A percentile compares a stretch with the other conserved stretches of the same genome.
phyloP scores from a whole-genome alignment of 345 rosid genomes.

The Citropsis articulata region DNA sequence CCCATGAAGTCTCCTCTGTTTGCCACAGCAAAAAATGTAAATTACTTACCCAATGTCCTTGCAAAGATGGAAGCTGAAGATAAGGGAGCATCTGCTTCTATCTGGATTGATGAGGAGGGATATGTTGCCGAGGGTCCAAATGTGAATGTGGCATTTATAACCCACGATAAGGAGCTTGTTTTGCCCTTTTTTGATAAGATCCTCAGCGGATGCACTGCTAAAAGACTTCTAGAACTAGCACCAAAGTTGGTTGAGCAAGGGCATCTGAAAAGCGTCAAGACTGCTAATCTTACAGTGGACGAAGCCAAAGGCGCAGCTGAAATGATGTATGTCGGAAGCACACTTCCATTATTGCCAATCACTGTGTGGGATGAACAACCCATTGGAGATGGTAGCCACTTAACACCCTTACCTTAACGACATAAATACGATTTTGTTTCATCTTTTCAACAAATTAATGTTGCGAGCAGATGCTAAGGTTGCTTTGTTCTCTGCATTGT shows the following conservation, averaged over 20 bases:
- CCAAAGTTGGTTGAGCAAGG: constrained; percentile 55
- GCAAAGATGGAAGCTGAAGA: constrained; percentile 71
- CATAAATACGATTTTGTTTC: neutral
- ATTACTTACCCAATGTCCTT: constrained; percentile 64
- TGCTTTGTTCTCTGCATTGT: neutral
- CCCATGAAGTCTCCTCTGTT: constrained; percentile 60
- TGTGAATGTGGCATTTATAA: constrained; percentile 60
- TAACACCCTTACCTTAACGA: neutral
- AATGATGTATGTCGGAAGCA: constrained; percentile 74
- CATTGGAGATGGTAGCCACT: constrained; percentile 56
- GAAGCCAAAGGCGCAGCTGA: constrained; percentile 53
- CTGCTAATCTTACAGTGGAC: constrained; percentile 34
- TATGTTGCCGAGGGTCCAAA: constrained; percentile 68
- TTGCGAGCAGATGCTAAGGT: neutral
- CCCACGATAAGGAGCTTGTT: constrained; percentile 49
- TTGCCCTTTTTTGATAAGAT: constrained; percentile 62
- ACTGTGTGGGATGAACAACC: constrained; percentile 61
- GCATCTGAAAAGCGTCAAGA: constrained; percentile 39
- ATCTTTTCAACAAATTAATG: neutral
- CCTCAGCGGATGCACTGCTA: constrained; percentile 68
- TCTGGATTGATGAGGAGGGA: constrained; percentile 64
- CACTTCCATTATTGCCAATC: constrained; percentile 60
- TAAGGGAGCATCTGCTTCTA: constrained; percentile 51
- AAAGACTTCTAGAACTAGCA: constrained; percentile 59
- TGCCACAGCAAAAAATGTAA: constrained; percentile 61